Conservation (phyloP, 2,329 filamentous ascomycete genomes). For the Emergomyces orientalis region DNA sequence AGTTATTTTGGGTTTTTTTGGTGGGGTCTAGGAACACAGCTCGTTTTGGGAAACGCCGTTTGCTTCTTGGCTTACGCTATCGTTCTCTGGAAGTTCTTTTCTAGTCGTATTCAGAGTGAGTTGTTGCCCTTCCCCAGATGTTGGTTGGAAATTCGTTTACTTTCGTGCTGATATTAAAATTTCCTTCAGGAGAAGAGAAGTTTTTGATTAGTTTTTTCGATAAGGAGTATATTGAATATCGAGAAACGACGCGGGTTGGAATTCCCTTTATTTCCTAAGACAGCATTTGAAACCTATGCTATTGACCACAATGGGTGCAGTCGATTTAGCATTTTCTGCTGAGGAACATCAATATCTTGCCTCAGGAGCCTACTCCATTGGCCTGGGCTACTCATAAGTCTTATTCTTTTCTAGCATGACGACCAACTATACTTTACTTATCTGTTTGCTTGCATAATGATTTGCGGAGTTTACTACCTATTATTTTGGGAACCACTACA, state of each 20-base stretch:
- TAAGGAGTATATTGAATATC: slow-evolving; percentile 68
- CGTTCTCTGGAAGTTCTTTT: slow-evolving; percentile 83
- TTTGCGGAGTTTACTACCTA: not conserved
- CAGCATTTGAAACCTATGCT: not conserved
- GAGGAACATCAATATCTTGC: not conserved
- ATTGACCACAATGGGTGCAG: not conserved
- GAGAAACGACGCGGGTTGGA: slow-evolving; percentile 58
- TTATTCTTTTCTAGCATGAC: not conserved
- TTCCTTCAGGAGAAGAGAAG: slow-evolving; percentile 58
- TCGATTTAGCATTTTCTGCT: not conserved
- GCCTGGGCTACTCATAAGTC: not conserved
- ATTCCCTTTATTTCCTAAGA: slow-evolving; percentile 63
- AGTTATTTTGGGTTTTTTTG: slow-evolving; percentile 98
- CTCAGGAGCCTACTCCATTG: not conserved
- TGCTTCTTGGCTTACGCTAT: slow-evolving; percentile 65
- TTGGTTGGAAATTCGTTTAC: slow-evolving; percentile 5
- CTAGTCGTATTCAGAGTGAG: slow-evolving; percentile 55
- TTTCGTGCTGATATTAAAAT: slow-evolving; percentile 10
- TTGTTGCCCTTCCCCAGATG: slow-evolving; percentile 21
- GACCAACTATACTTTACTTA: not conserved
- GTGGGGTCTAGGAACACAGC: slow-evolving; percentile 92
- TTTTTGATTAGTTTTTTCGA: slow-evolving; percentile 75
- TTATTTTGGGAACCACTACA: not conserved
- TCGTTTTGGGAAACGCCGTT: slow-evolving; percentile 74
- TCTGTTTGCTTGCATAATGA: not conserved